Conservation (phyloP, 2,329 filamentous ascomycete genomes). For the Fusarium nelsonii region DNA sequence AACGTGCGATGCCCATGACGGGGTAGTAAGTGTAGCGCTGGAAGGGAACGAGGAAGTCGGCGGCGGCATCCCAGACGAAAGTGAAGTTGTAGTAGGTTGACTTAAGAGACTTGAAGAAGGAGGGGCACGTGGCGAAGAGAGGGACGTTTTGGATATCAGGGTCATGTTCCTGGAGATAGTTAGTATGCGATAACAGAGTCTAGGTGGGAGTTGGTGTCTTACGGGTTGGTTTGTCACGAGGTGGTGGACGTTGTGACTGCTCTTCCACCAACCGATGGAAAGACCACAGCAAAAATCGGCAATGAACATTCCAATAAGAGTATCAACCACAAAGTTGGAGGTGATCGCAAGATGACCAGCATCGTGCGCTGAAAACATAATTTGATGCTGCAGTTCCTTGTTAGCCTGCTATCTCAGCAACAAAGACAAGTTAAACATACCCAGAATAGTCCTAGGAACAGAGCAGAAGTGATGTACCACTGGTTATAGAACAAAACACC, state of each 20-base stretch:
- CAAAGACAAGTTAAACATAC: slow-evolving; percentile 47
- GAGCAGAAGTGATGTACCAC: slow-evolving; percentile 70
- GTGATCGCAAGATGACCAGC: slow-evolving; percentile 74
- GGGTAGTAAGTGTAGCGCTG: slow-evolving; percentile 78
- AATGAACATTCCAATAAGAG: slow-evolving; percentile 71
- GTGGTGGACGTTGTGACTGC: slow-evolving; percentile 76
- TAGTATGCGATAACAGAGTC: not conserved
- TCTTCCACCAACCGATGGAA: slow-evolving; percentile 78
- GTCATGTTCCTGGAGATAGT: slow-evolving; percentile 61
- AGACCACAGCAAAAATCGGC: slow-evolving; percentile 75
- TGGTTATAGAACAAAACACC: slow-evolving; percentile 58
- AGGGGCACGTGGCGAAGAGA: slow-evolving; percentile 74
- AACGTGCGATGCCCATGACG: slow-evolving; percentile 74
- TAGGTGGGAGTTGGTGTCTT: slow-evolving; percentile 21
- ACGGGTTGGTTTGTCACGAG: slow-evolving; percentile 73
- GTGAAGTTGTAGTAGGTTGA: slow-evolving; percentile 76
- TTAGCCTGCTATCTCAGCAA: slow-evolving; percentile 15
- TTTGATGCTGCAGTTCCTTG: slow-evolving; percentile 65
- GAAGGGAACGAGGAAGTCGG: slow-evolving; percentile 69
- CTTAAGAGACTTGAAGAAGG: slow-evolving; percentile 72
- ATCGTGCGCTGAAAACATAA: slow-evolving; percentile 77
- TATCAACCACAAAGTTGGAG: slow-evolving; percentile 68
- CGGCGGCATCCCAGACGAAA: slow-evolving; percentile 72
- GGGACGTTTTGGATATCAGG: slow-evolving; percentile 75
- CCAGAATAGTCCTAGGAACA: slow-evolving; percentile 73